A percentile compares a stretch with the other conserved stretches of the same genome.
Conservation (phyloP, 257 asterid species). For the Handroanthus guayacan region DNA sequence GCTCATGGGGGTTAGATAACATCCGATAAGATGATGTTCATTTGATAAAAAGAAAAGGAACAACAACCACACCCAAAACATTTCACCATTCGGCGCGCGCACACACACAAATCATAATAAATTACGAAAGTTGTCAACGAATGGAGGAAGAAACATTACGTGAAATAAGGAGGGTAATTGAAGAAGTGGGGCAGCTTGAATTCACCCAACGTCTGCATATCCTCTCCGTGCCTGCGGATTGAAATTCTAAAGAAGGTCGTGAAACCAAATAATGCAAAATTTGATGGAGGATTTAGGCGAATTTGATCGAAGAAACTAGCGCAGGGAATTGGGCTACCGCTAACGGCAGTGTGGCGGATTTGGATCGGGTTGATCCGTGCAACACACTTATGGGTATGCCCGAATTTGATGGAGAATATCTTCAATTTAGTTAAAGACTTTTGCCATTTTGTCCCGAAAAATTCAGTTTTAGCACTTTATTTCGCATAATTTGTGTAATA, state of each 20-base stretch:
- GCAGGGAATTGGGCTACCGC: not conserved
- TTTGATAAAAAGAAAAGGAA: not conserved
- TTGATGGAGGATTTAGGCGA: not conserved
- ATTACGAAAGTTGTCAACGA: constrained; percentile 6
- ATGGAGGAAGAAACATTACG: constrained; percentile 48
- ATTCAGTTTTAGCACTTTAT: too few species aligned
- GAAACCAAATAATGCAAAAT: not conserved
- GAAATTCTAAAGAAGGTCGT: not conserved
- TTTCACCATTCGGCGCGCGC: not conserved
- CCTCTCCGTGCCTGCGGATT: constrained; percentile 28
- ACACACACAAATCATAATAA: not conserved
- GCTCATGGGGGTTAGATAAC: constrained; percentile 13
- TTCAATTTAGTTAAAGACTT: too few species aligned
- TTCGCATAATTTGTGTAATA: too few species aligned
- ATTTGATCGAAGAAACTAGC: constrained; percentile 4
- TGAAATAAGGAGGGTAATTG: constrained; percentile 77
- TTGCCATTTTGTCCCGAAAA: too few species aligned
- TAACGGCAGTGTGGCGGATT: not conserved
- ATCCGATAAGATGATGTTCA: not conserved
- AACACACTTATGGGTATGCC: not conserved
- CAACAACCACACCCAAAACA: not conserved
- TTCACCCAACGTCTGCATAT: constrained; percentile 75
- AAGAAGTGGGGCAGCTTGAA: constrained; percentile 75
- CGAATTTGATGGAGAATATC: not conserved
- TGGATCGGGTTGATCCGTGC: not conserved